These are phyloP conservation scores for Cladosporium sp. DNA, from an alignment of 2,329 filamentous ascomycete species.

Conservation along the genomic window DNA sequence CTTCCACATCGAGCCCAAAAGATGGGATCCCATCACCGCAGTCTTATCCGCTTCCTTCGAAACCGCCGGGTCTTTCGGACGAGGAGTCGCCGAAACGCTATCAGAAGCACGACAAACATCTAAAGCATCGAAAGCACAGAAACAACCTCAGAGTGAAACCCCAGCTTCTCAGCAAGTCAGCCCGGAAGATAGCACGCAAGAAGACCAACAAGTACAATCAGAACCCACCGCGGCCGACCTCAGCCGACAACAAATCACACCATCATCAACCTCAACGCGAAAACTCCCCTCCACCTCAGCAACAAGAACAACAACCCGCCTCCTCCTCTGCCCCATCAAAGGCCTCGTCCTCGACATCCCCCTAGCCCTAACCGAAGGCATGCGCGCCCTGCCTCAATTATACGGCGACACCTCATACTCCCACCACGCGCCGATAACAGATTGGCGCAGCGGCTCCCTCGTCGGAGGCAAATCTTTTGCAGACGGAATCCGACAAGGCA, in stretches of 20 bases:
- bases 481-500: background rate
- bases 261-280: background rate
- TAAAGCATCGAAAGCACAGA: background rate
- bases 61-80: constrained; percentile 12
- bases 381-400: constrained; percentile 79
- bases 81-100: constrained; percentile 52
- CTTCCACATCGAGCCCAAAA: constrained; percentile 30
- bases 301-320: constrained; percentile 64
- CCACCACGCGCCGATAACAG: constrained; percentile 71
- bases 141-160: background rate
- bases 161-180: too few relatives aligned
- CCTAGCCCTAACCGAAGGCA: constrained; percentile 74
- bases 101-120: constrained; percentile 54
- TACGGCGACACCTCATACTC: constrained; percentile 81
- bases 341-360: constrained; percentile 63
- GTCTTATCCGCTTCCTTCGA: constrained; percentile 18
- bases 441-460: constrained; percentile 60
- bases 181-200: too few relatives aligned
- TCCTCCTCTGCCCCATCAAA: constrained; percentile 61
- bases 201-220: background rate
- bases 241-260: background rate
- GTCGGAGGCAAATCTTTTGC: constrained; percentile 5
- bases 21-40: constrained; percentile 35
- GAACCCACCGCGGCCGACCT: constrained; percentile 10
- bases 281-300: constrained; percentile 21